Conservation (phyloP, 2,329 filamentous ascomycete genomes). For the Domatiomyces globalis region DNA sequence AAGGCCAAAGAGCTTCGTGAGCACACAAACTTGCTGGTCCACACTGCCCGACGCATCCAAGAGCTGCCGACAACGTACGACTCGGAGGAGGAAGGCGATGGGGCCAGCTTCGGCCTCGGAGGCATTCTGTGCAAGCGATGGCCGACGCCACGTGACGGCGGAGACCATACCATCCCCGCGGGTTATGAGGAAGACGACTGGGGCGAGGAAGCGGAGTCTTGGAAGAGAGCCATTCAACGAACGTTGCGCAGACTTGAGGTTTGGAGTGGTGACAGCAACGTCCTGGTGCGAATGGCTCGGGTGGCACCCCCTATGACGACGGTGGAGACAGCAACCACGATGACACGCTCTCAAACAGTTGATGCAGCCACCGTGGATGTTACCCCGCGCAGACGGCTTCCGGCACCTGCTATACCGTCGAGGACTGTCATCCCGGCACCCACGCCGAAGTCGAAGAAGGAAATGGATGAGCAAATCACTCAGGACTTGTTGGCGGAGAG, state of each 20-base stretch:
- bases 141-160: constrained; percentile 6
- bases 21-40: constrained; percentile 27
- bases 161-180: constrained; percentile 19
- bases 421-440: constrained; percentile 2
- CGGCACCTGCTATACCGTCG: constrained; percentile 6
- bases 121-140: constrained; percentile 12
- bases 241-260: constrained; percentile 30
- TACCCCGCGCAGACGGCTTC: neutral
- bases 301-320: neutral
- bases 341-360: neutral
- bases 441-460: constrained; percentile 3
- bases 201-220: constrained; percentile 34
- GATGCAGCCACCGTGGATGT: neutral
- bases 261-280: constrained; percentile 32
- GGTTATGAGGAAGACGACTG: constrained; percentile 31
- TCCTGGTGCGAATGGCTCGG: constrained; percentile 20
- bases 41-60: constrained; percentile 29
- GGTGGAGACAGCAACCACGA: neutral
- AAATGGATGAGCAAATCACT: constrained; percentile 17
- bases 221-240: constrained; percentile 30
- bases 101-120: constrained; percentile 23
- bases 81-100: constrained; percentile 34
- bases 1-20: constrained; percentile 26
- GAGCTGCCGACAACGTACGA: constrained; percentile 33
- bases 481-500: constrained; percentile 18